Evolutionary conservation across 1,139 yeast genomes (phyloP).

Genomic region (Pneumocystis carinii): DNA sequence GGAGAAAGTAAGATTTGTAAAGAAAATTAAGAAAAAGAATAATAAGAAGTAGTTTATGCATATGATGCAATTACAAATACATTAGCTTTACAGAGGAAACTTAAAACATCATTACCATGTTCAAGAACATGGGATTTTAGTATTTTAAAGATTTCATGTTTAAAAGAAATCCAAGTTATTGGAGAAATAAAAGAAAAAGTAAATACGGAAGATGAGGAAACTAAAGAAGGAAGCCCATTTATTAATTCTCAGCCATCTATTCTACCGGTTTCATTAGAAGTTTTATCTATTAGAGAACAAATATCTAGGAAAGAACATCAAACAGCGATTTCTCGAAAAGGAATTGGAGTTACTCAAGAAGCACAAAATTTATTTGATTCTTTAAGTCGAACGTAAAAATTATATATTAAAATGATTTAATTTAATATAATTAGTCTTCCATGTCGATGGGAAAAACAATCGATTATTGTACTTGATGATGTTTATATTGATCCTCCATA

Average conservation of each 20-base stretch:
- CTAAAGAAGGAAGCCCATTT: neutral
- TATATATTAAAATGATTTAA: neutral
- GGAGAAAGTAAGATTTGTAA: neutral
- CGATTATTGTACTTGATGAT: neutral
- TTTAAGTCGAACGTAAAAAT: neutral
- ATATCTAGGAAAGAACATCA: neutral
- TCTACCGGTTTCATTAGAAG: neutral
- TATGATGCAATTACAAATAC: neutral
- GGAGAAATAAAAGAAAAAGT: neutral
- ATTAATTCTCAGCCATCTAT: neutral
- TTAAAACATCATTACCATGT: neutral
- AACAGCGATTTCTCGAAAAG: neutral
- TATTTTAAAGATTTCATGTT: neutral
- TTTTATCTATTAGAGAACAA: neutral
- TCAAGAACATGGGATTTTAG: neutral
- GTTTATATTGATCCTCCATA: constrained; percentile 1
- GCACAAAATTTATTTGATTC: neutral
- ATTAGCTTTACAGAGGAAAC: neutral
- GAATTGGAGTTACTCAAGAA: neutral
- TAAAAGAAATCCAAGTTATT: neutral
- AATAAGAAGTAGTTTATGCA: neutral
- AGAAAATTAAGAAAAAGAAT: neutral
- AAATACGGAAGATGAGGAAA: neutral
- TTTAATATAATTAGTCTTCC: neutral
- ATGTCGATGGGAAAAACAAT: neutral